phyloP scores from a whole-genome alignment of 2,329 filamentous ascomycete species.

The Triangularia verruculosa region DNA sequence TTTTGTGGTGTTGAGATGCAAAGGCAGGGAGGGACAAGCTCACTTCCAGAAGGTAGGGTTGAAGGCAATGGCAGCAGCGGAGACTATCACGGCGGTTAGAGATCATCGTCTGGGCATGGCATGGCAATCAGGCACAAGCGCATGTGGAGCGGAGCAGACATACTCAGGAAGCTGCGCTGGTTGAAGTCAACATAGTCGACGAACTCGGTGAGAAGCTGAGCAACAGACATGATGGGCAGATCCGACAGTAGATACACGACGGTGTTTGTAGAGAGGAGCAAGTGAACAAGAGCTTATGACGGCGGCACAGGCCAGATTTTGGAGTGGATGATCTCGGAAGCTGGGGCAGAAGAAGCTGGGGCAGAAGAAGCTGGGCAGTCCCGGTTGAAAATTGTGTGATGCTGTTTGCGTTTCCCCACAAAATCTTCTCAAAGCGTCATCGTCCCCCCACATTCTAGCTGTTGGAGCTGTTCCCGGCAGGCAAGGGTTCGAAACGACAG shows the following conservation, averaged over 20 bases:
- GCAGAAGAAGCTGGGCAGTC: background rate
- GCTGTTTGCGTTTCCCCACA: background rate
- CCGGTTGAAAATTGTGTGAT: background rate
- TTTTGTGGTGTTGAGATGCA: background rate
- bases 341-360: background rate
- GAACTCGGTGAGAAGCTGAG: conserved; percentile 37
- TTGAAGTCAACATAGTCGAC: conserved; percentile 54
- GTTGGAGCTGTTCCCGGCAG: background rate
- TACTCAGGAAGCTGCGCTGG: conserved; percentile 66
- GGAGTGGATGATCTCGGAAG: background rate
- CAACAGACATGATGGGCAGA: conserved; percentile 35
- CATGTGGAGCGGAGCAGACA: conserved; percentile 31
- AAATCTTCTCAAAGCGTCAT: background rate
- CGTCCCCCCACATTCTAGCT: background rate
- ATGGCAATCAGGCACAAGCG: conserved; percentile 1
- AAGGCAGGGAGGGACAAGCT: conserved; percentile 39
- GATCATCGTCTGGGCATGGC: conserved; percentile 10
- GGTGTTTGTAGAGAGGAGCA: background rate
- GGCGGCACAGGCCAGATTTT: background rate
- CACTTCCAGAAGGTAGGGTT: conserved; percentile 99
- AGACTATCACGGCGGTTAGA: conserved; percentile 54
- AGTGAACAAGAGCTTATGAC: background rate
- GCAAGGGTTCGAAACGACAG: background rate
- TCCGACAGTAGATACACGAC: background rate
- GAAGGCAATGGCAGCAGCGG: conserved; percentile 79